These are phyloP conservation scores for Leccinum huronense DNA, from an alignment of 1,284 basidiomycete genomes.

Conservation along the genomic window DNA sequence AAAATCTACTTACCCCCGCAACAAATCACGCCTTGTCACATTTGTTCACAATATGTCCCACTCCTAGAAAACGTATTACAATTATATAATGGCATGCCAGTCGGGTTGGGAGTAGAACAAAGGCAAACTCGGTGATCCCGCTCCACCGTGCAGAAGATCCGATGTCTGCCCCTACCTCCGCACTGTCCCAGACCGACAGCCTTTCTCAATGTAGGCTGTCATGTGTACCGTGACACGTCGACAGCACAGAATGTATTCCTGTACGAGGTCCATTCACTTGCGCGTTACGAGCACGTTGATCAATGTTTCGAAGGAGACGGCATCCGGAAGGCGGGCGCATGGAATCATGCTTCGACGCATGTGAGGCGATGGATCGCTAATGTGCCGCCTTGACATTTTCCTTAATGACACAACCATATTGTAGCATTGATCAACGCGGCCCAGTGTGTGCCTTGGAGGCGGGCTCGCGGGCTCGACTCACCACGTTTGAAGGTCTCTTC, in stretches of 20 bases:
- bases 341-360: constrained; percentile 39
- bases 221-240: constrained; percentile 73
- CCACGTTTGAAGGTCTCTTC: constrained; percentile 72
- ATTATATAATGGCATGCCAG: too few relatives aligned
- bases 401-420: constrained; percentile 80
- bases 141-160: too few relatives aligned
- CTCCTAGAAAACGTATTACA: too few relatives aligned
- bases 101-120: too few relatives aligned
- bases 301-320: constrained; percentile 88
- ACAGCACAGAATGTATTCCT: constrained; percentile 62
- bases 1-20: too few relatives aligned
- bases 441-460: constrained; percentile 86
- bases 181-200: too few relatives aligned
- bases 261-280: constrained; percentile 78
- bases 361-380: constrained; percentile 60
- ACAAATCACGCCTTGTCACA: too few relatives aligned
- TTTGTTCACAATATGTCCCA: too few relatives aligned
- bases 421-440: constrained; percentile 89
- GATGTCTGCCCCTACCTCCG: too few relatives aligned
- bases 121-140: too few relatives aligned
- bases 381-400: constrained; percentile 79
- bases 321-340: constrained; percentile 65
- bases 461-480: constrained; percentile 49
- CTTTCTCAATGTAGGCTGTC: constrained; percentile 98
- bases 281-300: constrained; percentile 85